These are phyloP conservation scores for Blechomonas ayalai DNA, from an alignment of 208 protist genomes.

Conservation along the genomic window DNA sequence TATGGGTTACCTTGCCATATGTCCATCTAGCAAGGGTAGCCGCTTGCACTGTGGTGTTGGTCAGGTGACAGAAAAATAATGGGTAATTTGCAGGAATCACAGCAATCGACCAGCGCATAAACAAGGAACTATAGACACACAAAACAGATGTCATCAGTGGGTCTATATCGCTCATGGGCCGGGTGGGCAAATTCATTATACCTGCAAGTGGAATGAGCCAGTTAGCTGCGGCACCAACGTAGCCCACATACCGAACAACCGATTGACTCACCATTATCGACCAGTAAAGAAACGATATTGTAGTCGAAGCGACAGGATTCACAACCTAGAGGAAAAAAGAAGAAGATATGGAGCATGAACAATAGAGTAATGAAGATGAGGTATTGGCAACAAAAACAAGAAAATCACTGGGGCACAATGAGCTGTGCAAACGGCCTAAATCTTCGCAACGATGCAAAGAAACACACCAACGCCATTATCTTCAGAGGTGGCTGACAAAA, in stretches of 20 bases:
- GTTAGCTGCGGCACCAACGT: conserved; percentile 77
- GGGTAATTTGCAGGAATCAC: conserved; percentile 85
- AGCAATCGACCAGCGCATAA: conserved; percentile 79
- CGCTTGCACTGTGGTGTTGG: conserved; percentile 70
- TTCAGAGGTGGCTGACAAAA: conserved; percentile 12
- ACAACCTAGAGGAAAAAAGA: not conserved
- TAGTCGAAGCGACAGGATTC: no score
- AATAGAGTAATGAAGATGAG: not conserved
- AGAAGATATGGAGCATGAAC: conserved; percentile 1
- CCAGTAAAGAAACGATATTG: no score
- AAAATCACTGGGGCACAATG: no score
- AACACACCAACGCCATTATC: not conserved
- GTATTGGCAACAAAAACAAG: not conserved
- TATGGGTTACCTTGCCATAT: conserved; percentile 9
- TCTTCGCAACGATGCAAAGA: not conserved
- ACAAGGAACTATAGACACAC: conserved; percentile 69
- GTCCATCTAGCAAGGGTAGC: conserved; percentile 42
- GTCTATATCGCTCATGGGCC: conserved; percentile 74
- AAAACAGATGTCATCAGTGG: conserved; percentile 75
- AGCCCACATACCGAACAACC: conserved; percentile 66
- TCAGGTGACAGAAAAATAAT: conserved; percentile 75
- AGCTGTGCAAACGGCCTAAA: not conserved
- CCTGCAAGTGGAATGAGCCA: conserved; percentile 88
- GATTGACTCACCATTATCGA: conserved; percentile 75
- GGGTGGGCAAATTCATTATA: conserved; percentile 77